phyloP scores from a whole-genome alignment of 371 early-diverging fungal genomes.

The Lichtheimia corymbifera region DNA sequence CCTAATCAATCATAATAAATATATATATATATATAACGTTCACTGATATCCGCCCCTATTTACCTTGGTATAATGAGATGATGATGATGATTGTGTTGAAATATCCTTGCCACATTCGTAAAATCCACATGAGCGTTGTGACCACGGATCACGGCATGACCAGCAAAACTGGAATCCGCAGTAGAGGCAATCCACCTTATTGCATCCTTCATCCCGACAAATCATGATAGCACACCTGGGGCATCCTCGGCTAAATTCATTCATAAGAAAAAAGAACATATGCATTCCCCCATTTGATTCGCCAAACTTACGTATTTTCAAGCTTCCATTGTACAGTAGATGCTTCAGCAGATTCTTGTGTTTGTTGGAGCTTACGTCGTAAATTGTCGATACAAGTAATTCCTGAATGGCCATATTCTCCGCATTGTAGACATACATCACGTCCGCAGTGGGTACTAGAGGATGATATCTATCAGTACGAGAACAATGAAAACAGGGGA shows the following conservation, averaged over 20 bases:
- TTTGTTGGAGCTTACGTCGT: conserved; percentile 23
- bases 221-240: conserved; percentile 76
- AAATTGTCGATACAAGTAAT: conserved; percentile 54
- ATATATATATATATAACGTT: too few species aligned
- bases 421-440: conserved; percentile 60
- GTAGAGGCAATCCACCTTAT: conserved; percentile 73
- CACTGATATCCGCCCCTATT: too few species aligned
- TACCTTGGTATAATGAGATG: too few species aligned
- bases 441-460: conserved; percentile 37
- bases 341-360: conserved; percentile 21
- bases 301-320: conserved; percentile 35
- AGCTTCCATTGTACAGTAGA: conserved; percentile 54
- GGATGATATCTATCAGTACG: neutral
- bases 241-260: conserved; percentile 53
- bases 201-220: conserved; percentile 79
- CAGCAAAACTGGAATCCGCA: conserved; percentile 79
- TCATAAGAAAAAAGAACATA: neutral
- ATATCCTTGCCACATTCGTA: conserved; percentile 33
- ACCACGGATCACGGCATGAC: conserved; percentile 50
- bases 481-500: neutral
- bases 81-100: neutral
- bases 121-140: conserved; percentile 33
- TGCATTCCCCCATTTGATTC: conserved; percentile 37
- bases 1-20: conserved; percentile 9
- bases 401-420: conserved; percentile 48